Evolutionary conservation across 495 filamentous ascomycete species (phyloP).

Genomic region (Aspergillus bertholletiae): DNA sequence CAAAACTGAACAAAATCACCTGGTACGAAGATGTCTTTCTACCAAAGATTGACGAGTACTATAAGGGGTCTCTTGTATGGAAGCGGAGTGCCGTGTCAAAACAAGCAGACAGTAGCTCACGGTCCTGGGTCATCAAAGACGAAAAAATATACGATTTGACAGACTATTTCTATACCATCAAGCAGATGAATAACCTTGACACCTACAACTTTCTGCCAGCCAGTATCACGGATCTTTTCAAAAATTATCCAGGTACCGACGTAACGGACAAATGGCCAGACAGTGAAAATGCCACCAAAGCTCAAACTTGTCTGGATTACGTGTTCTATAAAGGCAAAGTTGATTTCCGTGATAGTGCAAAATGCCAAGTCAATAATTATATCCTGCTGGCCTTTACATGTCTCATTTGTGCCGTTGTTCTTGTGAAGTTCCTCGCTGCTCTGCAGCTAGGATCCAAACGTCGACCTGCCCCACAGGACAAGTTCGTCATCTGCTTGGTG

Average conservation of each 20-base stretch:
- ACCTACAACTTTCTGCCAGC: constrained; percentile 66
- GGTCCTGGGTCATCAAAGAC: constrained; percentile 76
- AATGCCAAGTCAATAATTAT: constrained; percentile 88
- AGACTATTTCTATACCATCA: constrained; percentile 77
- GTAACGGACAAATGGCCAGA: constrained; percentile 63
- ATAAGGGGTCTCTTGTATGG: constrained; percentile 84
- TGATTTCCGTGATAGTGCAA: constrained; percentile 75
- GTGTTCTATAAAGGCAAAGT: constrained; percentile 77
- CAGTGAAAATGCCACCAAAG: constrained; percentile 49
- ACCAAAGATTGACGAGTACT: constrained; percentile 77
- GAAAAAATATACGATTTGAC: constrained; percentile 82
- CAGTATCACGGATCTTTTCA: constrained; percentile 60
- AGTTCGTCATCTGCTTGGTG: constrained; percentile 97
- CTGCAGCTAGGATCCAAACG: constrained; percentile 92
- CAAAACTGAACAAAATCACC: constrained; percentile 53
- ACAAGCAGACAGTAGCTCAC: constrained; percentile 62
- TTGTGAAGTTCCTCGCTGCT: constrained; percentile 88
- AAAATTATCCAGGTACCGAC: constrained; percentile 72
- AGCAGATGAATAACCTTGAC: constrained; percentile 42
- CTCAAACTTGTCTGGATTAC: constrained; percentile 75
- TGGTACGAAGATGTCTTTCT: constrained; percentile 79
- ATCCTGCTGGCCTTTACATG: constrained; percentile 83
- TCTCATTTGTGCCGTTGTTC: constrained; percentile 73
- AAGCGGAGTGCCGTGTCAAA: constrained; percentile 43
- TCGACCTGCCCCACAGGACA: constrained; percentile 86